Evolutionary conservation across 2,329 filamentous ascomycete genomes (phyloP).

Genomic region (Clathrospora elynae): DNA sequence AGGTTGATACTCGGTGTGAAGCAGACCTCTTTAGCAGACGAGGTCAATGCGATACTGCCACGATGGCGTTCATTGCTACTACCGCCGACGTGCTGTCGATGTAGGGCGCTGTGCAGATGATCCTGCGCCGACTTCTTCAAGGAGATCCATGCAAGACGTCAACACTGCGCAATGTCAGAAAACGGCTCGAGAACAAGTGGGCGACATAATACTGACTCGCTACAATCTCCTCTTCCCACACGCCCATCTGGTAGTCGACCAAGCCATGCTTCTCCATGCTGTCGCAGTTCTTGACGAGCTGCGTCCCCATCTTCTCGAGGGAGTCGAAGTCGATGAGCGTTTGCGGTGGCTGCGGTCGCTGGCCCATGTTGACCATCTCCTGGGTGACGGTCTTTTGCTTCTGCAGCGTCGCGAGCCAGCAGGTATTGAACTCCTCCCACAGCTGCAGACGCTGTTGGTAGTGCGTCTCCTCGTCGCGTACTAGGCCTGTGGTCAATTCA

Average conservation of each 20-base stretch:
- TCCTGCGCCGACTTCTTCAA: slow-evolving; percentile 51
- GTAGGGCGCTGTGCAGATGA: slow-evolving; percentile 39
- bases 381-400: slow-evolving; percentile 77
- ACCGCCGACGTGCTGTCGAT: slow-evolving; percentile 44
- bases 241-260: slow-evolving; percentile 95
- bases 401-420: slow-evolving; percentile 83
- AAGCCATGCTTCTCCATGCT: slow-evolving; percentile 87
- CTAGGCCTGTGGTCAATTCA: slow-evolving; percentile 69
- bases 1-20: slow-evolving; percentile 9
- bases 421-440: slow-evolving; percentile 94
- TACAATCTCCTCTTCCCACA: slow-evolving; percentile 93
- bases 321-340: slow-evolving; percentile 70
- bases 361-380: slow-evolving; percentile 62
- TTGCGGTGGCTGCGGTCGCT: slow-evolving; percentile 63
- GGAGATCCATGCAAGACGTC: slow-evolving; percentile 59
- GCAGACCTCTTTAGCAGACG: slow-evolving; percentile 17
- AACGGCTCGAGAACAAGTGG: background rate
- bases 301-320: slow-evolving; percentile 79
- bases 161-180: slow-evolving; percentile 52
- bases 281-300: slow-evolving; percentile 82
- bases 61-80: slow-evolving; percentile 20
- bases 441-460: slow-evolving; percentile 78
- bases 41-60: slow-evolving; percentile 19
- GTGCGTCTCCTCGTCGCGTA: slow-evolving; percentile 77
- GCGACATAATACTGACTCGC: slow-evolving; percentile 64